Evolutionary conservation across 139 green algal genomes (phyloP).

Genomic region (Trebouxia sp.): DNA sequence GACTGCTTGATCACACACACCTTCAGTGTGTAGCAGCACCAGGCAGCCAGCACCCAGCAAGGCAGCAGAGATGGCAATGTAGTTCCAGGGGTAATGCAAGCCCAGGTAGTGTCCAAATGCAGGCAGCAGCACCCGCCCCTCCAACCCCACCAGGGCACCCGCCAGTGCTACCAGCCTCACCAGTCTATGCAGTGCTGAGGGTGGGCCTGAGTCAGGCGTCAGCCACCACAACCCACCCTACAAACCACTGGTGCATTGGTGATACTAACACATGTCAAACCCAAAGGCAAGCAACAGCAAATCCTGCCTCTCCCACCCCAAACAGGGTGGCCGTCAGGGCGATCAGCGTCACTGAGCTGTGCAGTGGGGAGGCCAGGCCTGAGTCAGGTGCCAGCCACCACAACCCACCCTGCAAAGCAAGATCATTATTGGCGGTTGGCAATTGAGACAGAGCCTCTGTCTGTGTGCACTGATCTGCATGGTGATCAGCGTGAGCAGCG

Average conservation of each 20-base stretch:
- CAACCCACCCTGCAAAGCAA: conserved; percentile 53
- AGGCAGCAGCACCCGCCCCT: conserved; percentile 90
- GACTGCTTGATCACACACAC: not conserved
- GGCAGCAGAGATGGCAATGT: conserved; percentile 77
- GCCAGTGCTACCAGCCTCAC: conserved; percentile 46
- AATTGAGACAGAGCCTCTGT: too few relatives aligned
- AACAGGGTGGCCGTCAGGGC: conserved; percentile 50
- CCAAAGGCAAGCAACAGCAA: conserved; percentile 89
- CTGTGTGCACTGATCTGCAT: conserved; percentile 39
- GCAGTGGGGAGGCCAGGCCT: conserved; percentile 20
- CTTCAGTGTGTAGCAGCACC: conserved; percentile 59
- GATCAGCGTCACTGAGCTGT: conserved; percentile 41
- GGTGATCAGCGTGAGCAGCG: conserved; percentile 55
- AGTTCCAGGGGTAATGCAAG: conserved; percentile 85
- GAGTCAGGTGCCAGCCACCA: conserved; percentile 73
- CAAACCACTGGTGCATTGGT: conserved; percentile 71
- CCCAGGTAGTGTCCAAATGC: conserved; percentile 92
- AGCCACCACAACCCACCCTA: conserved; percentile 84
- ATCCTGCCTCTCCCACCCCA: conserved; percentile 85
- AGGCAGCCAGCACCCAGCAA: conserved; percentile 70
- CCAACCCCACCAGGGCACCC: conserved; percentile 68
- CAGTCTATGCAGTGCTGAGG: conserved; percentile 35
- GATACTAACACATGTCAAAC: conserved; percentile 86
- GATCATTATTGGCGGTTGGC: too few relatives aligned
- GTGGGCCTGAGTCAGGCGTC: conserved; percentile 23